Evolutionary conservation across 2,329 filamentous ascomycete species (phyloP), one percentile per base, ranked within the genome.

Genomic region (Pseudogymnoascus sp.): DNA sequence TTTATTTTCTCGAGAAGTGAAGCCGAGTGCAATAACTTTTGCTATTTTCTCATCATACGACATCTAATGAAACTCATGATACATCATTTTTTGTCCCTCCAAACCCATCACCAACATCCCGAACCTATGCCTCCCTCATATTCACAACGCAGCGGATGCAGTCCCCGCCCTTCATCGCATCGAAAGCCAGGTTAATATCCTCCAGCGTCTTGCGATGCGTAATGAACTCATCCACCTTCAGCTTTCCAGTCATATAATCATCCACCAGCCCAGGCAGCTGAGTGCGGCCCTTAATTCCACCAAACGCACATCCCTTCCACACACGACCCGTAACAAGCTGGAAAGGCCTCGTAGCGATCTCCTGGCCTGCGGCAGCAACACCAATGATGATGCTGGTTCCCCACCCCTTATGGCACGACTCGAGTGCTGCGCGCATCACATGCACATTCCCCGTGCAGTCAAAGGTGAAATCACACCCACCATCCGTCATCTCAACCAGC

Each of bases 151-250:
- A 96, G 67, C 94, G 90, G 72, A 99, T 97, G 78, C 94, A 99
- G 77, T 97, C 92, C 63, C 94, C 94, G 64, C 86, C 83, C 82
- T 97, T 95, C 94, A 99, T 99, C 69, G 88, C 86, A 67, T 91
- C 85, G 72, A 96, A 99, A 18, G 92, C 93, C 60, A 82, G 80
- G 82, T 97, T 97, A 77, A 99, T 96, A 71, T 89, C 85, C 64
- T 79, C 78, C 48, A 99, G 80, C 3, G 82, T 83, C 79, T 96
- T 90, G 70, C 92, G 87, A 80, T 99, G 94, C 33, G 94, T 99
- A 79, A 99, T 97, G 81, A 97, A 97, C 80, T 99, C 94, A 74
- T 97, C 93, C 52, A 97, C 94, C 87, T 97, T 97, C 73, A 99
- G 87, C 73, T 88, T 84, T 70, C 92, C 92, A 60, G 83, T 83